Base-by-base conservation (phyloP, 805 yeast genomes). In the Schizosaccharomyces osmophilus region DNA sequence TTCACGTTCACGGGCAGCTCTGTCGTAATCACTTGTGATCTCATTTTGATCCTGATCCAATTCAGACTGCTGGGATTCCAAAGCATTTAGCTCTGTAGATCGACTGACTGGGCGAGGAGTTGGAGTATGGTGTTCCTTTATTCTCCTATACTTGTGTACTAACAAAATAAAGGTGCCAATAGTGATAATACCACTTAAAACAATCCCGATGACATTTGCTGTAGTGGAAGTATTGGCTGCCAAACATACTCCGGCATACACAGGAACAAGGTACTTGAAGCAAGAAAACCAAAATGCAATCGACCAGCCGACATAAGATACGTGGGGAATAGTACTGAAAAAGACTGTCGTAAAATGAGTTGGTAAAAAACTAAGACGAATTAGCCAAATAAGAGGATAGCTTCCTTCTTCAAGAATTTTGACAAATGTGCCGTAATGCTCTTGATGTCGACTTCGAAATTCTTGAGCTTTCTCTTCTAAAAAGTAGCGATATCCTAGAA, bases 401-500 rank as follows among this genome's bases (percentile, higher is more conserved):
- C 60, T 41, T n/a, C 60, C 60, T 41, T 57, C 48, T 36, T 57
- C 60, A 57, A 57, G 19, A n/a, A 57, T 36, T n/a, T 36, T 24
- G 42, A 57, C 60, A 41, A 57, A 57, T 15, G 48, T 57, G 8
- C 60, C 60, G 31, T 57, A 57, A 57, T 57, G 43, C 43, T 57
- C 42, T 22, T 41, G 45, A 57, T 57, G 60, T 4, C 15, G 39
- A 5, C n/a, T 17, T 17, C 48, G 60, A 17, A 57, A 57, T 36
- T 36, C 60, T 9, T 32, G 31, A n/a, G 48, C 48, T 26, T 41
- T 57, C 9, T 57, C 26, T 41, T 36, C 48, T 19, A 57, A 31
- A 41, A 24, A 57, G 26, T 41, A 36, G 15, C 60, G 60, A 41
- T 39, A 57, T n/a, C 19, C 26, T 26, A 57, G 13, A 31, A 57